Conservation (phyloP, 2,329 filamentous ascomycete species). For the Botrytis medusae region DNA sequence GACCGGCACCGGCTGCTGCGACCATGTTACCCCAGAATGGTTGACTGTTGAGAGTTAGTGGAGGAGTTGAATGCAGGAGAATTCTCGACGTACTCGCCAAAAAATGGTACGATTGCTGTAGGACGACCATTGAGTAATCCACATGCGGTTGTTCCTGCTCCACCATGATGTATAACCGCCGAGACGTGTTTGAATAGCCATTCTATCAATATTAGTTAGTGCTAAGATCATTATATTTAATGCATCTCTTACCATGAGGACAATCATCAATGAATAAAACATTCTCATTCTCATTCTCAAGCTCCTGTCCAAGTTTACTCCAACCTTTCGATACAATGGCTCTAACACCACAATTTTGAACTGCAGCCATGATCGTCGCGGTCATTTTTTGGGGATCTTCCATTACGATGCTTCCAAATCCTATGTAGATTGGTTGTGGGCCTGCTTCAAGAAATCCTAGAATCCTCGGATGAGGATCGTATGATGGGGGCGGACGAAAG, state of each 20-base stretch:
- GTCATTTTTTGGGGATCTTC: constrained; percentile 69
- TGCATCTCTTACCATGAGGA: constrained; percentile 53
- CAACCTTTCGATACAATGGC: constrained; percentile 74
- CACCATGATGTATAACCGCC: constrained; percentile 14
- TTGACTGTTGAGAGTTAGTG: constrained; percentile 44
- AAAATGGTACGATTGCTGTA: constrained; percentile 68
- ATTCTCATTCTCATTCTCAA: constrained; percentile 54
- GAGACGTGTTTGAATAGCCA: constrained; percentile 70
- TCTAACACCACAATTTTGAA: constrained; percentile 62
- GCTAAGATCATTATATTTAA: too few relatives aligned
- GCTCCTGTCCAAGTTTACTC: constrained; percentile 64
- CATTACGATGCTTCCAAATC: constrained; percentile 74
- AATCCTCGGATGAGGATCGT: constrained; percentile 44
- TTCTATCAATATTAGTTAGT: constrained; percentile 39
- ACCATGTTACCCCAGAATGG: constrained; percentile 76
- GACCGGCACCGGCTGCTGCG: constrained; percentile 61
- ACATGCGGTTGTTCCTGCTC: constrained; percentile 57
- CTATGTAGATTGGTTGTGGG: constrained; percentile 67
- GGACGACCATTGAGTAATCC: constrained; percentile 69
- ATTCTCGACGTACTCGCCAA: constrained; percentile 54
- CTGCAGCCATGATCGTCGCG: constrained; percentile 67
- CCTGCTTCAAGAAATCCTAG: constrained; percentile 55
- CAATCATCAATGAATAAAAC: constrained; percentile 72
- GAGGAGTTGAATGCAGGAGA: neutral
- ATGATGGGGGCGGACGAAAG: constrained; percentile 63